Evolutionary conservation across 257 asterid species (phyloP), one percentile per base, ranked within the genome.

Genomic region (Haberlea rhodopensis): DNA sequence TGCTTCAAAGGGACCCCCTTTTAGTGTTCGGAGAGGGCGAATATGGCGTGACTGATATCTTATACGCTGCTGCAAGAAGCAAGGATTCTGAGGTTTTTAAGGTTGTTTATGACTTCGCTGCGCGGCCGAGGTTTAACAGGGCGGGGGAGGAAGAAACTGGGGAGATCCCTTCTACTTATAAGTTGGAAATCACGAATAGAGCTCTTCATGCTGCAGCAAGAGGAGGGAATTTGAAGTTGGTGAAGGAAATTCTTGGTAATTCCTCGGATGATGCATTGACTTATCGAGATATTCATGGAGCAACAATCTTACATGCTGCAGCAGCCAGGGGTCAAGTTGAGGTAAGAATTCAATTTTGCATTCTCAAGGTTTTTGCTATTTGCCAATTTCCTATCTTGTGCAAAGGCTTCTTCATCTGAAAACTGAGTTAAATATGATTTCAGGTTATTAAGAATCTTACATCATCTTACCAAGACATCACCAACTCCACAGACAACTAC

Each of bases 141-240:
- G 85, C 70, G 32, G 23, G 68, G 51, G 95, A 76, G 71, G 86
- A 69, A 53, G 80, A 75, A 9, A 19, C 22, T 7, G 89, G 80
- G 70, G 95, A 79, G 46, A 63, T 90, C 55, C 99, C 96, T 3
- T 34, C 78, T 13, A 95, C 85, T 63, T 94, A 87, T 62, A 94
- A 81, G 76, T 22, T 79, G 82, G 99, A 94, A 81, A 94, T 94
- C 52, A 69, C 68, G 82, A 85, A 86, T 27, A 81, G 99, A 28
- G 99, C 96, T 26, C 65, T 90, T 63, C 97, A 94, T 70, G 96
- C 97, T 5, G 88, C 94, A n/a, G 95, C 99, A 0, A 87, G 97
- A 68, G 99, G 96, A n/a, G 99, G 97, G 7, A 94, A 86, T 78
- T 53, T 87, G 60, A 43, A 40, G 72, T 37, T 90, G 62, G 51